Percentiles rank a stretch among this genome's conserved stretches.
phyloP scores from a whole-genome alignment of 805 yeast genomes.

The Komagataella pseudopastoris region DNA sequence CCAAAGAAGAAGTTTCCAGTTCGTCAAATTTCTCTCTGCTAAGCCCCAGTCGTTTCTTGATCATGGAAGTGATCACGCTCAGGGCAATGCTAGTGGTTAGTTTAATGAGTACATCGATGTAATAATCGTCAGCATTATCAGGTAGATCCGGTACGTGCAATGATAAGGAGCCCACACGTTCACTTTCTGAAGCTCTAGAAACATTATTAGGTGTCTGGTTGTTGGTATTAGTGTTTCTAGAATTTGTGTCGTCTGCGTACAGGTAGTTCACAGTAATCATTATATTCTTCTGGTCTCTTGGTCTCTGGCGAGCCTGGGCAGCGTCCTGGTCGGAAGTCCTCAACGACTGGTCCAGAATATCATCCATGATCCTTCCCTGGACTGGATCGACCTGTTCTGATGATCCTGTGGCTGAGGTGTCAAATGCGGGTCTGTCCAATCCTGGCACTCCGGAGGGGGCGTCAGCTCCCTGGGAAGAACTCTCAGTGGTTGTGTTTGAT shows the following conservation, averaged over 20 bases:
- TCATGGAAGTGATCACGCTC: conserved; percentile 40
- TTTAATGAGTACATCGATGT: conserved; percentile 45
- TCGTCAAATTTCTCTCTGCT: conserved; percentile 33
- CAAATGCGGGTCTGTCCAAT: conserved; percentile 21
- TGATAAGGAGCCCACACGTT: conserved; percentile 43
- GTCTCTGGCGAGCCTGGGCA: background rate
- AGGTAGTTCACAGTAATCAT: conserved; percentile 26
- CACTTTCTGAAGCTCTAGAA: conserved; percentile 9
- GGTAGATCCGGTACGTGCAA: conserved; percentile 59
- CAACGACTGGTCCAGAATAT: background rate
- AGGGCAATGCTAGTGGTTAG: conserved; percentile 62
- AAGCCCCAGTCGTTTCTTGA: conserved; percentile 37
- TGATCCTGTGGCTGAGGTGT: conserved; percentile 18
- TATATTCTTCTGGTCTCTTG: conserved; percentile 19
- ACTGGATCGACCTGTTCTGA: conserved; percentile 9
- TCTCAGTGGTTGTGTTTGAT: background rate
- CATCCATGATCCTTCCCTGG: background rate
- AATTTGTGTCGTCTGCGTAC: conserved; percentile 8
- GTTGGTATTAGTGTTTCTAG: conserved; percentile 9
- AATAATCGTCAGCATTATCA: conserved; percentile 41
- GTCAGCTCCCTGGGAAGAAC: background rate
- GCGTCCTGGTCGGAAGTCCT: background rate
- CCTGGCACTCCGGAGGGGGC: conserved; percentile 13
- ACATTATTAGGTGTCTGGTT: conserved; percentile 6
- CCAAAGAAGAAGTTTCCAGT: conserved; percentile 8